phyloP scores from a whole-genome alignment of 73 alveolate genomes.

The Stentor coeruleus region DNA sequence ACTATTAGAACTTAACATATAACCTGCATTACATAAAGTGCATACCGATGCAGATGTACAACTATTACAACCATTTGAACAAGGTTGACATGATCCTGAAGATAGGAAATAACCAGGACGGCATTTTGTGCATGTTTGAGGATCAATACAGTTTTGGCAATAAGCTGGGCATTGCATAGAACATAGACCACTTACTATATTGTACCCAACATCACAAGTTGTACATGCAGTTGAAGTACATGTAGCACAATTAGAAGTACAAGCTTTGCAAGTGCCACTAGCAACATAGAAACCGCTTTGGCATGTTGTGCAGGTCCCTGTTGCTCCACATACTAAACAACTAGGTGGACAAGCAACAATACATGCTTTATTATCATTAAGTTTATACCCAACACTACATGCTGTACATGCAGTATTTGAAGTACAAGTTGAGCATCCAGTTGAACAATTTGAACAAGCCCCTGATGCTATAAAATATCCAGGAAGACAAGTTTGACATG shows the following conservation, averaged over 20 bases:
- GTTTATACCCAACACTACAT: not conserved
- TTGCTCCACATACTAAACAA: not conserved
- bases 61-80: not conserved
- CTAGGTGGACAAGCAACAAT: not conserved
- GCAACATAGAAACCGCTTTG: not conserved
- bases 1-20: no score
- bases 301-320: not conserved
- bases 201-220: not conserved
- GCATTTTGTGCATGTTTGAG: not conserved
- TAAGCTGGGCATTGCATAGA: not conserved
- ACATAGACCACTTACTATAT: not conserved
- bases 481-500: not conserved
- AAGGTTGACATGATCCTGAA: not conserved
- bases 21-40: not conserved
- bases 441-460: not conserved
- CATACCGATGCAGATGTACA: not conserved
- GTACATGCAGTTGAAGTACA: not conserved
- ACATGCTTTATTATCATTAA: not conserved
- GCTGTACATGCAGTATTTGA: not conserved
- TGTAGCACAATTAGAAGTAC: not conserved
- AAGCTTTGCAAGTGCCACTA: not conserved
- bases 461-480: not conserved
- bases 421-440: not conserved
- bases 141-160: not conserved
- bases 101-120: not conserved